phyloP scores from a whole-genome alignment of 2,329 filamentous ascomycete species.

The Fusarium equiseti region DNA sequence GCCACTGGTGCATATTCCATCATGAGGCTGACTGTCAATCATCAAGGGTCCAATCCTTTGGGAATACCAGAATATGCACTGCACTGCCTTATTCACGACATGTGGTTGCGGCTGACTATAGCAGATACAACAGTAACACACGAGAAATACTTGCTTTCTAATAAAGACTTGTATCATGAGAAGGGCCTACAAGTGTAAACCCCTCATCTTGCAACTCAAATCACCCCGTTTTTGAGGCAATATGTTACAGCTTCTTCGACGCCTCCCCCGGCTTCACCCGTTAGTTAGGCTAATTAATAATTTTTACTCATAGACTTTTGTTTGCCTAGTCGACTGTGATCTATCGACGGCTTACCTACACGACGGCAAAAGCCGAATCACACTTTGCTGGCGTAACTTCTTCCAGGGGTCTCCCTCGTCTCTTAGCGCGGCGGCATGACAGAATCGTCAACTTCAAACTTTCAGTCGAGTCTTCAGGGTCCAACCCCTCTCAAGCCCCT shows the following conservation, averaged over 20 bases:
- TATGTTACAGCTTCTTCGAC: conserved; percentile 17
- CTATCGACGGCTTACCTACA: conserved; percentile 6
- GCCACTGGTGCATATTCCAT: conserved; percentile 46
- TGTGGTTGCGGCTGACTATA: conserved; percentile 1
- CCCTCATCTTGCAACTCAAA: conserved; percentile 7
- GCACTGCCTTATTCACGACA: conserved; percentile 2
- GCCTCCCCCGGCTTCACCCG: conserved; percentile 12
- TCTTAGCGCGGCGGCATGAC: conserved; percentile 23
- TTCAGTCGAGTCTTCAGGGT: conserved; percentile 16
- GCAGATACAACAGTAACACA: neutral
- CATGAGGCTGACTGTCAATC: conserved; percentile 40
- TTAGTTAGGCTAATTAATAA: neutral
- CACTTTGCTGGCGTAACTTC: conserved; percentile 1
- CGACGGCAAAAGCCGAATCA: conserved; percentile 12
- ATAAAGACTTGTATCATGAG: conserved; percentile 3
- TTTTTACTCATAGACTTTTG: conserved; percentile 15
- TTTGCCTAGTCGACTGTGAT: conserved; percentile 12
- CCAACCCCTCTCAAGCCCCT: conserved; percentile 31
- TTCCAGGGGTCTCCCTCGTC: conserved; percentile 35
- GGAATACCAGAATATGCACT: conserved; percentile 3
- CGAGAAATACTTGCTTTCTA: conserved; percentile 2
- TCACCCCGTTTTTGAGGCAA: conserved; percentile 13
- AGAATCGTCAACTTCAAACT: conserved; percentile 13
- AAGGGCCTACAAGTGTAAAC: neutral
- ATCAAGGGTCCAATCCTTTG: conserved; percentile 28